Evolutionary conservation across 2,329 filamentous ascomycete genomes (phyloP).

Genomic region (Coccinonectria pachysandricola): DNA sequence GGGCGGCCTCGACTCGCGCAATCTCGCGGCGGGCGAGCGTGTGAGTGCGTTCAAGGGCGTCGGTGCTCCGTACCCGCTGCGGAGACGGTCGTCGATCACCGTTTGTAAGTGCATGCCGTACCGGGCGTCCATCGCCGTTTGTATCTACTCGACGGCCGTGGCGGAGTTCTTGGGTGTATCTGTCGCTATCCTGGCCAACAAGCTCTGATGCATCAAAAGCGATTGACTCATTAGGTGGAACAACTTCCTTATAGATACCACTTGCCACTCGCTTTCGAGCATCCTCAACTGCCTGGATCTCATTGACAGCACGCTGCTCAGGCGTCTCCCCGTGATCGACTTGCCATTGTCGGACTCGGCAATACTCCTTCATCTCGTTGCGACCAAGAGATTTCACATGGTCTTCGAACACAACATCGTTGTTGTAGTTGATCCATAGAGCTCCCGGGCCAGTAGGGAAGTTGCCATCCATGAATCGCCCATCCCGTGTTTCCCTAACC

Average conservation of each 20-base stretch:
- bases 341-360: constrained; percentile 49
- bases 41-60: constrained; percentile 36
- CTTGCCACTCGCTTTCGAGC: constrained; percentile 34
- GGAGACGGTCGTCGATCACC: constrained; percentile 11
- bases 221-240: constrained; percentile 12
- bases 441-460: constrained; percentile 50
- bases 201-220: constrained; percentile 11
- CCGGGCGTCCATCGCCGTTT: constrained; percentile 17
- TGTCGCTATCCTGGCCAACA: constrained; percentile 11
- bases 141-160: constrained; percentile 32
- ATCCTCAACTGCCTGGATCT: constrained; percentile 39
- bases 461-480: constrained; percentile 46
- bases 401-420: constrained; percentile 48
- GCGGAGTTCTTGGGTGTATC: constrained; percentile 30
- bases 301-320: constrained; percentile 39
- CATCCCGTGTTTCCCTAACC: constrained; percentile 49
- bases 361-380: constrained; percentile 53
- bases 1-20: constrained; percentile 38
- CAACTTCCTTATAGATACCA: constrained; percentile 17
- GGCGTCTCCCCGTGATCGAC: constrained; percentile 42
- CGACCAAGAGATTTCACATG: constrained; percentile 42
- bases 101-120: constrained; percentile 18
- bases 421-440: constrained; percentile 53
- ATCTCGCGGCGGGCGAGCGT: constrained; percentile 41
- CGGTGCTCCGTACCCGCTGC: constrained; percentile 16